phyloP scores from a whole-genome alignment of 345 rosid genomes.

The Ricinus communis region DNA sequence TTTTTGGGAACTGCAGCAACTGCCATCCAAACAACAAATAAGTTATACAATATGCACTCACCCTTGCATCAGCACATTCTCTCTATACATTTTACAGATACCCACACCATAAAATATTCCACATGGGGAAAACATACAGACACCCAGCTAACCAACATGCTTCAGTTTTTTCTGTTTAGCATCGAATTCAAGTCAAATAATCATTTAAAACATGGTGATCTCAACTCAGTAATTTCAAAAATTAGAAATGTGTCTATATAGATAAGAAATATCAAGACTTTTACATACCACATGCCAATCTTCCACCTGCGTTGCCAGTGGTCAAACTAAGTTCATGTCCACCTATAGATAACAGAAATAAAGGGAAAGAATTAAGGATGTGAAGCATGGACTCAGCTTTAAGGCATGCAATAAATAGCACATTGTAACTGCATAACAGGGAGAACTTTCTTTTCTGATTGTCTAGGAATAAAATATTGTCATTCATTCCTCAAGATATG shows the following conservation, averaged over 20 bases:
- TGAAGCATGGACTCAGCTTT: neutral
- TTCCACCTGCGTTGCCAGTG: conserved; percentile 99
- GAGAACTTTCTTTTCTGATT: neutral
- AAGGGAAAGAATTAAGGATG: conserved; percentile 18
- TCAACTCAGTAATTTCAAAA: neutral
- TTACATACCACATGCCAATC: conserved; percentile 93
- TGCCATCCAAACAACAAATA: conserved; percentile 13
- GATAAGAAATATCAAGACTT: neutral
- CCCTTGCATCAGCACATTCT: too few relatives aligned
- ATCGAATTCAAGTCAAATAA: neutral
- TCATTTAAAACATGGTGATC: neutral
- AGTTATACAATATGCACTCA: neutral
- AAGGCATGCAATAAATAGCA: neutral
- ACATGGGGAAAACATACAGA: neutral
- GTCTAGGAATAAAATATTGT: neutral
- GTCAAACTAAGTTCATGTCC: conserved; percentile 93
- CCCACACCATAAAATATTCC: neutral
- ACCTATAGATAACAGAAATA: conserved; percentile 49
- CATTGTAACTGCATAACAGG: neutral
- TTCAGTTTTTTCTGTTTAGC: too few relatives aligned
- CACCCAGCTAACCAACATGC: neutral
- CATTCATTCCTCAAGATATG: neutral
- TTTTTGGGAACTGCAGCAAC: conserved; percentile 24
- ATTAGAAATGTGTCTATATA: neutral
- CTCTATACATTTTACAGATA: neutral